These are phyloP conservation scores for Trapa bicornis DNA, from an alignment of 345 rosid genomes.

Conservation along the genomic window DNA sequence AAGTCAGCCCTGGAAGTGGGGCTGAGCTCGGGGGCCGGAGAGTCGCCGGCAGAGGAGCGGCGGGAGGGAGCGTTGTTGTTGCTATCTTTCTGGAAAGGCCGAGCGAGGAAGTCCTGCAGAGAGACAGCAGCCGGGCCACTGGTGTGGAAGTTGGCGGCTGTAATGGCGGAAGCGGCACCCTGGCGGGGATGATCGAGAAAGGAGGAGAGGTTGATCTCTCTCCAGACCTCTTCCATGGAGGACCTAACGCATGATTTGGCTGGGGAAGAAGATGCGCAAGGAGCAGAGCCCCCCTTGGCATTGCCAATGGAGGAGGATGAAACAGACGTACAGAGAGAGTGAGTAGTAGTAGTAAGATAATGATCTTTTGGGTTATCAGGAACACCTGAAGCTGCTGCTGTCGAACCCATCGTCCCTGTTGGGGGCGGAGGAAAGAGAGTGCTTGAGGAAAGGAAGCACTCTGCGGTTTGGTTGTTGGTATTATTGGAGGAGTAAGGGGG, in stretches of 20 bases:
- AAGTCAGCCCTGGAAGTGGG: not conserved
- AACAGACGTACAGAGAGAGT: no score
- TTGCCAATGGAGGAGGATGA: no score
- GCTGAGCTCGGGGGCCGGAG: not conserved
- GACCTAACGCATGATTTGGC: not conserved
- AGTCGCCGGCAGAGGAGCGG: not conserved
- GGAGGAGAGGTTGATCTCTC: constrained; percentile 9
- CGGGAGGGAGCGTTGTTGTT: not conserved
- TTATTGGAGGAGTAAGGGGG: not conserved
- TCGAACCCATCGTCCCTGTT: not conserved
- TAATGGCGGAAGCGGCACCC: not conserved
- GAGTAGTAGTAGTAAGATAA: no score
- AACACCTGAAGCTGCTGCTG: not conserved
- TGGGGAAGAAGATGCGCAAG: not conserved
- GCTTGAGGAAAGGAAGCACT: not conserved
- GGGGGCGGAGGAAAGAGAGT: not conserved
- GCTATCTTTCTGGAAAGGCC: constrained; percentile 1
- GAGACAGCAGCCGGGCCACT: not conserved
- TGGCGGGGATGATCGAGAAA: not conserved
- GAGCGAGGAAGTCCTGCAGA: constrained; percentile 12
- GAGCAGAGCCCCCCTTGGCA: no score
- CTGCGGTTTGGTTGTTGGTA: not conserved
- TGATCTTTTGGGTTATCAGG: not conserved
- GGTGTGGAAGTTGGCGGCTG: not conserved
- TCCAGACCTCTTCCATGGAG: constrained; percentile 12